Conservation (phyloP, 805 yeast genomes). For the Candida alai region DNA sequence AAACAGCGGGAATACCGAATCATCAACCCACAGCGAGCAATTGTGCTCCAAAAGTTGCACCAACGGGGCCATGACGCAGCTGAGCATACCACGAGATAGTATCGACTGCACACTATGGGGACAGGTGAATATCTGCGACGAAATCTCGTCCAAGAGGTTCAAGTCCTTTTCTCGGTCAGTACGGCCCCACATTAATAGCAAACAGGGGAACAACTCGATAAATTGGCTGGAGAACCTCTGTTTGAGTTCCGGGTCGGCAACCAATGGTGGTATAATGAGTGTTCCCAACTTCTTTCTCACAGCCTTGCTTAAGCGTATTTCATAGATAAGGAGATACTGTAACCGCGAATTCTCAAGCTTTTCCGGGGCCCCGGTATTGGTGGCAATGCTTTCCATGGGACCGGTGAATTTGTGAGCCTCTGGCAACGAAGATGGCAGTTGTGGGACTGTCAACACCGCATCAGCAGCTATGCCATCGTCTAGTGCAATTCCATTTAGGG, state of each 20-base stretch:
- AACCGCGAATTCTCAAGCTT: conserved; percentile 43
- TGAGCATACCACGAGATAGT: conserved; percentile 35
- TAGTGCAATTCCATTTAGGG: conserved; percentile 24
- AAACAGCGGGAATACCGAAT: conserved; percentile 19
- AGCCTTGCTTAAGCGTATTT: conserved; percentile 53
- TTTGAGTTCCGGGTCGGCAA: conserved; percentile 49
- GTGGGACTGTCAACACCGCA: conserved; percentile 17
- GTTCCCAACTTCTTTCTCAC: conserved; percentile 47
- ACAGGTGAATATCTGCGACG: conserved; percentile 42
- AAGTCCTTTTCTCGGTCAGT: conserved; percentile 50
- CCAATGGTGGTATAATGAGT: conserved; percentile 51
- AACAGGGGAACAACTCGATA: conserved; percentile 49
- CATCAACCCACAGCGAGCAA: conserved; percentile 30
- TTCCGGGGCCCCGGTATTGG: conserved; percentile 13
- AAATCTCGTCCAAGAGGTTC: conserved; percentile 26
- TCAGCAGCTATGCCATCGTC: conserved; percentile 24
- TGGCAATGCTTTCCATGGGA: conserved; percentile 14
- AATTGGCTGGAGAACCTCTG: conserved; percentile 49
- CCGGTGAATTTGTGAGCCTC: too few species aligned
- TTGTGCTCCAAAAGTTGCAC: conserved; percentile 39
- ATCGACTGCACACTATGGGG: conserved; percentile 40
- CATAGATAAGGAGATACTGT: conserved; percentile 56
- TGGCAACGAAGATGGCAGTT: too few species aligned
- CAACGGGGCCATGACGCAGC: conserved; percentile 46
- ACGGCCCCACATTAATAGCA: conserved; percentile 45